Evolutionary conservation across 1,139 yeast genomes (phyloP), one percentile per base, ranked within the genome.

Genomic region (Groenewaldozyma sp.): DNA sequence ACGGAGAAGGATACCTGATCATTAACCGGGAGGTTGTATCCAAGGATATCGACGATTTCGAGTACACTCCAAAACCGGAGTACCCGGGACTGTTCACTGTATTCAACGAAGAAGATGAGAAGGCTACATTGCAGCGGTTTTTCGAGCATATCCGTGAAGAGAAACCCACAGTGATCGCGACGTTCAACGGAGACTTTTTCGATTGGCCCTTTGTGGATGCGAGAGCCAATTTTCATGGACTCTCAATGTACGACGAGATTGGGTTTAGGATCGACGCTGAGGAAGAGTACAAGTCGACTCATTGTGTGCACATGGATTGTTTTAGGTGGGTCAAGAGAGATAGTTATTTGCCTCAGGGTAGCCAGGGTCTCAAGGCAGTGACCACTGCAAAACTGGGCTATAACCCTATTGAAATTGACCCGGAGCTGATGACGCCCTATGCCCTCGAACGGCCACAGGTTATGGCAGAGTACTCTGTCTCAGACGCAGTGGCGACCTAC

Each of bases 181-280:
- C 98, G 0, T 93, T 86, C 55, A 93, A 93, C 64, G 99, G 99
- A 67, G 99, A 93, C 59, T 87, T 87, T 56, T 93, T 93, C 63
- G 99, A 93, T 69, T 93, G 98, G 98, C 99, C 99, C 1, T 93
- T 87, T 60, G 93, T 93, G 4, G 98, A 88, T 51, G 78, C 82
- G 13, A 70, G 99, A 56, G 79, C 96, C 2, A 65, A 78, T 27
- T 73, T 75, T 44, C 94, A 91, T 58, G 96, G 86, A 19, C 59
- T 93, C 49, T 81, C 83, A 58, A 80, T 93, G 94, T 83, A 77
- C 58, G 82, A 82, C 39, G 97, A 91, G 59, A 91, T 91, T 52
- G 99, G 99, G 1, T 93, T 91, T 58, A 84, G 87, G 5, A 78
- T 78, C 41, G 97, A 93, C 59, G 49, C 48, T 28, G 97, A 88